Base-by-base conservation (phyloP, 2,329 filamentous ascomycete species). In the Neofusicoccum ribis region DNA sequence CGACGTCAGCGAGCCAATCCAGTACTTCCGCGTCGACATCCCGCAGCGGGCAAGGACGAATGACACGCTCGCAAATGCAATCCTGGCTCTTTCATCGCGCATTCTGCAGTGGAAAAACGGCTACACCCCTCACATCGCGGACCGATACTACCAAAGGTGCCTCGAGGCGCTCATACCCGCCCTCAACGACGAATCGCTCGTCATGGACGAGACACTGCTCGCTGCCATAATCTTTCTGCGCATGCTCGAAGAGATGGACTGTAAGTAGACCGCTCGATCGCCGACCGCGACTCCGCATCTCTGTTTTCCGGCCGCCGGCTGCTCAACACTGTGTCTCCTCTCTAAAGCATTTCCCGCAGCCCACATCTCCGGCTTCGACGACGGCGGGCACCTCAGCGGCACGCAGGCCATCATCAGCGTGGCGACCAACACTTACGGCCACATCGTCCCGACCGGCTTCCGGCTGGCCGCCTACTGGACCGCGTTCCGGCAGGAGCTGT, bases 231-330 rank as follows among this genome's bases (percentile, higher is more conserved):
- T 80, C 14, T 77, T 81, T 20, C 65, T 81, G 9, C 72, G 78
- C 11, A 69, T 79, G 9, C 69, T 79, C 31, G 78, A 81, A 67
- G 79, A 80, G 63, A 79, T 79, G 70, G 79, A 79, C 58, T 78
- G 73, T 75, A 66, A 17, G 62, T 54, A 12, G 3, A 20, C 3
- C 43, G 2, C 43, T 4, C 7, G n/a, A 20, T 39, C 34, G 37
- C 17, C 52, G 27, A 7, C 27, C 27, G 27, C 27, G 5, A 31
- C 27, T 7, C 27, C 27, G 27, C 27, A 31, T 31, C 27, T 31
- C 27, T 31, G 27, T 7, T 31, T 31, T 7, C 27, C 5, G 27
- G 27, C 6, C 6, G 27, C 27, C 27, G 27, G 27, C 6, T 31
- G 27, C 27, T 31, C 58, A 44, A 31, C 27, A 31, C 27, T 31